These are phyloP conservation scores for Mentha longifolia DNA, from an alignment of 257 asterid genomes.

Conservation along the genomic window DNA sequence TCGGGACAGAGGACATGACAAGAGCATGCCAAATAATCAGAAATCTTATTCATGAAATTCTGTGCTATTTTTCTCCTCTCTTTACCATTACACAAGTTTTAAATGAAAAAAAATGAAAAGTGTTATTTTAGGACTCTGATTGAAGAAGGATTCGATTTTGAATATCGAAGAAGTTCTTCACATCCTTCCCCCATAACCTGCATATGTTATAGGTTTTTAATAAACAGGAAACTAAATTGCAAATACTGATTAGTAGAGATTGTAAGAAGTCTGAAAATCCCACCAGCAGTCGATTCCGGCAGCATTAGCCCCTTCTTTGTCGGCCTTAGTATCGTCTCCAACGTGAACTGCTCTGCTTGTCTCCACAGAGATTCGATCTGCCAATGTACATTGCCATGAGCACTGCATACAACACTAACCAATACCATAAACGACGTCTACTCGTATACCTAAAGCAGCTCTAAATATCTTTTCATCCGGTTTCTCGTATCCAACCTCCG, in stretches of 20 bases:
- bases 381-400: not conserved
- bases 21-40: not conserved
- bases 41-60: not conserved
- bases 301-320: constrained; percentile 84
- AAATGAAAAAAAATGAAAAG: not conserved
- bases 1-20: not conserved
- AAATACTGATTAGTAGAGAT: constrained; percentile 1
- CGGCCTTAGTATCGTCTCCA: constrained; percentile 84
- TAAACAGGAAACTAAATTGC: not conserved
- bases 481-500: constrained; percentile 91
- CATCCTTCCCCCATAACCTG: constrained; percentile 96
- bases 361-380: constrained; percentile 66
- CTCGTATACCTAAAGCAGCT: constrained; percentile 76
- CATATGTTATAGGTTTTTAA: not conserved
- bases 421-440: not conserved
- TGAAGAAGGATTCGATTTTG: constrained; percentile 56
- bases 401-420: not conserved
- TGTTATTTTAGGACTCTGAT: constrained; percentile 26
- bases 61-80: not conserved
- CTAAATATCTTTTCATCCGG: constrained; percentile 79
- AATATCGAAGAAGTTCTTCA: constrained; percentile 73
- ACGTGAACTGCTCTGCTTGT: constrained; percentile 77
- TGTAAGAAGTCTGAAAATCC: not conserved
- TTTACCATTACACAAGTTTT: not conserved
- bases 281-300: constrained; percentile 86